A percentile compares a stretch with the other conserved stretches of the same genome.
Evolutionary conservation across 768 basidiomycete species (phyloP).

Genomic region (Rubroboletus pulcherrimus): DNA sequence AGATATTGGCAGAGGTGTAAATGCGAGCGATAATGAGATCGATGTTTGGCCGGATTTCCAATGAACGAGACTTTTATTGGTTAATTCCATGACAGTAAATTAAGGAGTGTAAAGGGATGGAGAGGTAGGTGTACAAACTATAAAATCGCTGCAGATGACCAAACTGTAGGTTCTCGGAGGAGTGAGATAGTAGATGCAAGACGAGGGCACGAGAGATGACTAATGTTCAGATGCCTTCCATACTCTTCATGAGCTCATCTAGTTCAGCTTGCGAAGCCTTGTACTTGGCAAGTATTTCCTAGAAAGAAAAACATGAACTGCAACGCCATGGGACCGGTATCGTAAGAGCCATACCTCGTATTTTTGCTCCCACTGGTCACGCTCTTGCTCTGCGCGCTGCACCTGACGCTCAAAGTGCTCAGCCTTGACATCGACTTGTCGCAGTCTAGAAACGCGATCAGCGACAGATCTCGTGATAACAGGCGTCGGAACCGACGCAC

Average conservation of each 20-base stretch:
- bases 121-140: slow-evolving; percentile 20
- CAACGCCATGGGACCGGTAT: not conserved
- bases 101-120: slow-evolving; percentile 20
- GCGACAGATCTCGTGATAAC: slow-evolving; percentile 14
- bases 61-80: slow-evolving; percentile 7
- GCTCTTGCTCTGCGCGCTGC: slow-evolving; percentile 80
- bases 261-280: slow-evolving; percentile 72
- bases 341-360: slow-evolving; percentile 65
- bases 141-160: slow-evolving; percentile 17
- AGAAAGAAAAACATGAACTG: slow-evolving; percentile 11
- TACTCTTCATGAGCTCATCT: slow-evolving; percentile 73
- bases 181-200: slow-evolving; percentile 5
- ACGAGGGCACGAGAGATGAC: not conserved
- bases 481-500: slow-evolving; percentile 46
- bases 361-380: slow-evolving; percentile 92
- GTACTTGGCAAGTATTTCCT: slow-evolving; percentile 76
- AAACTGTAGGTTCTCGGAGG: slow-evolving; percentile 1
- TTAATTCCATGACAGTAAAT: slow-evolving; percentile 18
- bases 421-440: slow-evolving; percentile 97
- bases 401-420: slow-evolving; percentile 97
- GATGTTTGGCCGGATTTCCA: not conserved
- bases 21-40: not conserved
- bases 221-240: slow-evolving; percentile 60
- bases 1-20: not conserved
- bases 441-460: slow-evolving; percentile 53